Base-by-base conservation (phyloP, 305 asterid genomes). In the Ilex paraguariensis region DNA sequence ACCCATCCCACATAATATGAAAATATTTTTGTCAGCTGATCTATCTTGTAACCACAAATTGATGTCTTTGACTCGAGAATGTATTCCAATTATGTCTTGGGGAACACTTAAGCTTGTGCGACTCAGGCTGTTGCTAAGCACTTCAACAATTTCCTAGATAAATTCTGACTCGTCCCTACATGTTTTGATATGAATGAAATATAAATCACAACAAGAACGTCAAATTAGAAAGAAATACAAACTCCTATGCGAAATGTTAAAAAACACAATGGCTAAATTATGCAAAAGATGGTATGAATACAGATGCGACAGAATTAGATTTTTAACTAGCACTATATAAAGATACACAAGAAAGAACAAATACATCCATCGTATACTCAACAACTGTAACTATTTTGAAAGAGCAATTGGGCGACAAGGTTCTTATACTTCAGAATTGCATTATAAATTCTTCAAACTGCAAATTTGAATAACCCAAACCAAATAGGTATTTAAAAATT, bases 1-100 rank as follows among this genome's bases (percentile, higher is more conserved):
- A 10, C 73, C 73, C 13, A 56, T 51, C 13, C 73, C 68, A 49
- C 60, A 48, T 56, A 69, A 54, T 9, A 69, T n/a, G 17, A 69
- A 59, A 3, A 62, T 2, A 13, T 36, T 62, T 33, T 12, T 56
- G 10, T 36, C 39, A 31, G 31, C 11, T 33, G 64, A 62, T 49
- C 16, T 46, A 49, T 62, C 10, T 56, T 69, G 60, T 28, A 69
- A 59, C 73, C 73, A 62, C 1, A 52, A 56, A 49, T 62, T 55
- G 14, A 68, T 62, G 5, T 59, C 31, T 15, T 59, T 51, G 0
- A 65, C 54, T 1, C 64, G 32, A 28, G 45, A 42, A 56, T 56
- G 40, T 13, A 69, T 62, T 56, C 73, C 73, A 12, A 62, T 31
- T 13, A 65, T 7, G 40, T 60, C 32, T 33, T 53, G 45, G 1